Conservation (phyloP, 257 asterid genomes). For the Solanum dulcamara region DNA sequence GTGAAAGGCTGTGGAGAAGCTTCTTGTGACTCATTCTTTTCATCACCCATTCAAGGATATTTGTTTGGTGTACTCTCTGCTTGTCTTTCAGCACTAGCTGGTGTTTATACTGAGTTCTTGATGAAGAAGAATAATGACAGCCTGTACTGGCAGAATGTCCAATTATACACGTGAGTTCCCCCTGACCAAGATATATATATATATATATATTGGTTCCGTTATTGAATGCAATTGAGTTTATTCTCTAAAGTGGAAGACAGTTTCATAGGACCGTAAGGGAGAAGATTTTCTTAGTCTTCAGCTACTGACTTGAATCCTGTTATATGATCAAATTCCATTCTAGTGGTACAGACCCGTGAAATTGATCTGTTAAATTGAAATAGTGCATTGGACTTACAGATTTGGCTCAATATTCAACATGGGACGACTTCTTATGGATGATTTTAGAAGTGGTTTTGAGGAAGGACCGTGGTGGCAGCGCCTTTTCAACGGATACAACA, state of each 20-base stretch:
- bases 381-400: constrained; percentile 30
- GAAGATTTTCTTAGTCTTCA: neutral
- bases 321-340: neutral
- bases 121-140: constrained; percentile 98
- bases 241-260: neutral
- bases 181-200: neutral
- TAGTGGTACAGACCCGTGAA: constrained; percentile 2
- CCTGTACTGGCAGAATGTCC: constrained; percentile 94
- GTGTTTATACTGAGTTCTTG: constrained; percentile 96
- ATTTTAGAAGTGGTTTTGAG: constrained; percentile 84
- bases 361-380: constrained; percentile 5
- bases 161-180: constrained; percentile 66
- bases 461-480: constrained; percentile 98
- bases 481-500: constrained; percentile 61
- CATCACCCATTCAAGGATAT: constrained; percentile 90
- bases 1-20: constrained; percentile 95
- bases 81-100: constrained; percentile 91
- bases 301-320: neutral
- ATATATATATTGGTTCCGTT: neutral
- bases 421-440: constrained; percentile 71
- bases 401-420: constrained; percentile 91
- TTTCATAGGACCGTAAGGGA: neutral
- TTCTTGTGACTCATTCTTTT: constrained; percentile 76
- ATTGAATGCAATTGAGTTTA: neutral
- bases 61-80: constrained; percentile 82